Percentiles rank a stretch among this genome's conserved stretches.
phyloP scores from a whole-genome alignment of 2,329 filamentous ascomycete genomes.

The Elsinoe necatrix region DNA sequence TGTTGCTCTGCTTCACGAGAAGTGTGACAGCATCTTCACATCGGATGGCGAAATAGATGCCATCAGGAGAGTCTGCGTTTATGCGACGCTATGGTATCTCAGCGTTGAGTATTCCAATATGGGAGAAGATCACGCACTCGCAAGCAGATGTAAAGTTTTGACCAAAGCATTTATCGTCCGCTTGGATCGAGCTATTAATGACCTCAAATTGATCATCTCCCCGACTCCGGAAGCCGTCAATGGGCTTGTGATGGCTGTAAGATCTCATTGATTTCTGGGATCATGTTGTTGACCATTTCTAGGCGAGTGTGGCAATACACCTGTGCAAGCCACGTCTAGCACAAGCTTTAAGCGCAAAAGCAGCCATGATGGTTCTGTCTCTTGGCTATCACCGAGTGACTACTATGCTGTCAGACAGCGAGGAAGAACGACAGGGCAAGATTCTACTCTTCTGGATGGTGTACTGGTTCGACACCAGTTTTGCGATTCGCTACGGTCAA shows the following conservation, averaged over 20 bases:
- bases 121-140: background rate
- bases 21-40: constrained; percentile 1
- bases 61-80: constrained; percentile 16
- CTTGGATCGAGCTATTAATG: constrained; percentile 16
- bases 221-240: constrained; percentile 17
- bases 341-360: constrained; percentile 54
- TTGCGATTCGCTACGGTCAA: constrained; percentile 43
- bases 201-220: constrained; percentile 18
- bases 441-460: constrained; percentile 49
- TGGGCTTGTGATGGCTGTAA: constrained; percentile 18
- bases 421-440: constrained; percentile 24
- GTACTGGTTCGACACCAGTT: constrained; percentile 50
- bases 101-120: constrained; percentile 17
- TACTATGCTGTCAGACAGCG: constrained; percentile 16
- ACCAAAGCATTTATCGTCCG: constrained; percentile 8
- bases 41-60: constrained; percentile 2
- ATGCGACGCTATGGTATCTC: constrained; percentile 16
- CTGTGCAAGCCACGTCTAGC: constrained; percentile 54
- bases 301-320: constrained; percentile 56
- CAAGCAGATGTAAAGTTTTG: constrained; percentile 15
- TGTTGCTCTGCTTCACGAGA: constrained; percentile 12
- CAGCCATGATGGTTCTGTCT: constrained; percentile 52
- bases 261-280: background rate
- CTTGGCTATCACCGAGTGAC: constrained; percentile 31
- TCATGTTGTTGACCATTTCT: background rate